These are phyloP conservation scores for Macroventuria anomochaeta DNA, from an alignment of 2,329 filamentous ascomycete genomes.

Conservation along the genomic window DNA sequence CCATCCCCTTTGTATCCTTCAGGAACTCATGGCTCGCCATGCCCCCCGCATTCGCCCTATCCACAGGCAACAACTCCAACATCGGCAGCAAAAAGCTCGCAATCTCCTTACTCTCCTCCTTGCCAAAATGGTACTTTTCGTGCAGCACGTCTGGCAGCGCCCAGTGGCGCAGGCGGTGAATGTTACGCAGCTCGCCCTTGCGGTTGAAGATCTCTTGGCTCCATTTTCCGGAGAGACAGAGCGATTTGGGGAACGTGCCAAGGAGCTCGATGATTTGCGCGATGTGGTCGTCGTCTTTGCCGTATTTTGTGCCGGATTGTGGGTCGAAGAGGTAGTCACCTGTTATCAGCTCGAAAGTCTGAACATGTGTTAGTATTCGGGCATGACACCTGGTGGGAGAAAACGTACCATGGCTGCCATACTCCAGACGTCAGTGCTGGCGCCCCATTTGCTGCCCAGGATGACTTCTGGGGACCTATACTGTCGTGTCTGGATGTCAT, in stretches of 20 bases:
- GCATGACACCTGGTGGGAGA: background rate
- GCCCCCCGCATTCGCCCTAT: constrained; percentile 91
- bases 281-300: constrained; percentile 99
- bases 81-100: constrained; percentile 86
- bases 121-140: constrained; percentile 95
- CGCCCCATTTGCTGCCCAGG: constrained; percentile 95
- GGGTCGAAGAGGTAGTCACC: constrained; percentile 98
- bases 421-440: constrained; percentile 99
- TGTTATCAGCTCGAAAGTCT: constrained; percentile 98
- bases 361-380: background rate
- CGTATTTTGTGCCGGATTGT: constrained; percentile 97
- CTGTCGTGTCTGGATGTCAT: constrained; percentile 97
- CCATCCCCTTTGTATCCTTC: constrained; percentile 87
- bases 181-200: constrained; percentile 96
- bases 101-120: constrained; percentile 79
- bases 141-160: constrained; percentile 88
- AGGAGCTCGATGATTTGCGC: constrained; percentile 98
- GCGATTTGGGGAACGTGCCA: constrained; percentile 88
- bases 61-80: constrained; percentile 86
- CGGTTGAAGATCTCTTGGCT: constrained; percentile 98
- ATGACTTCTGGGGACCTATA: constrained; percentile 98
- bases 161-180: constrained; percentile 95
- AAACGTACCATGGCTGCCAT: constrained; percentile 94
- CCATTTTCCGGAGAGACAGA: constrained; percentile 95
- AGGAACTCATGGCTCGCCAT: constrained; percentile 89